Evolutionary conservation across 1,284 basidiomycete genomes (phyloP).

Genomic region (Athelia psychrophila): DNA sequence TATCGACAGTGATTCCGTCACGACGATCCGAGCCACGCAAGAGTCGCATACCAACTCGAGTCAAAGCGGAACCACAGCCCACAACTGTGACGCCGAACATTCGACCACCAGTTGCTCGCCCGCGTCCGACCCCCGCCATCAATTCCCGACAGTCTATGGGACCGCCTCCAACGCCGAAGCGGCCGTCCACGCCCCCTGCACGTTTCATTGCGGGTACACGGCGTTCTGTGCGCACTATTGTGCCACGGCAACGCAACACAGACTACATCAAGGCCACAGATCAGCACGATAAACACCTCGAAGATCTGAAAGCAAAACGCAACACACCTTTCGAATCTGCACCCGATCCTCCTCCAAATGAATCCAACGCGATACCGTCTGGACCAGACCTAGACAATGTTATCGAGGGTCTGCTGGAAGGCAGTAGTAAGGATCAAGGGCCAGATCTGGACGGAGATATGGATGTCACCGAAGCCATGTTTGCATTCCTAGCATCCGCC

Average conservation of each 20-base stretch:
- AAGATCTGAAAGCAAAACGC: not conserved
- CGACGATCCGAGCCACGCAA: not conserved
- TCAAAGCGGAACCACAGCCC: not conserved
- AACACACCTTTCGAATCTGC: not conserved
- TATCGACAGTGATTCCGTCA: too few relatives aligned
- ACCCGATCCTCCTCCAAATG: not conserved
- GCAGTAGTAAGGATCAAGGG: not conserved
- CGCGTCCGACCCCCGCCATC: not conserved
- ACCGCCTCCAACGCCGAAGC: not conserved
- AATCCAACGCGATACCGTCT: not conserved
- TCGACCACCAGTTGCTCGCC: not conserved
- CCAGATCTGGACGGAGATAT: not conserved
- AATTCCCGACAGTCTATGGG: not conserved
- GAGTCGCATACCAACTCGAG: not conserved
- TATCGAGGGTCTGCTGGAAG: not conserved
- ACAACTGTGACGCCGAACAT: not conserved
- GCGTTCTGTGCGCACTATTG: not conserved
- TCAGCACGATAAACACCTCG: not conserved
- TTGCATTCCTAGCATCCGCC: not conserved
- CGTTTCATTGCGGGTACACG: not conserved
- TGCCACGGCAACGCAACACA: not conserved
- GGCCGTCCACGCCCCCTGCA: not conserved
- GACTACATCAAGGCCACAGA: not conserved
- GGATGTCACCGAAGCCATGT: constrained; percentile 1
- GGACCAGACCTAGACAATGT: not conserved